These are phyloP conservation scores for Dioscorea zingiberensis DNA, from an alignment of 106 monocot genomes.

Conservation along the genomic window DNA sequence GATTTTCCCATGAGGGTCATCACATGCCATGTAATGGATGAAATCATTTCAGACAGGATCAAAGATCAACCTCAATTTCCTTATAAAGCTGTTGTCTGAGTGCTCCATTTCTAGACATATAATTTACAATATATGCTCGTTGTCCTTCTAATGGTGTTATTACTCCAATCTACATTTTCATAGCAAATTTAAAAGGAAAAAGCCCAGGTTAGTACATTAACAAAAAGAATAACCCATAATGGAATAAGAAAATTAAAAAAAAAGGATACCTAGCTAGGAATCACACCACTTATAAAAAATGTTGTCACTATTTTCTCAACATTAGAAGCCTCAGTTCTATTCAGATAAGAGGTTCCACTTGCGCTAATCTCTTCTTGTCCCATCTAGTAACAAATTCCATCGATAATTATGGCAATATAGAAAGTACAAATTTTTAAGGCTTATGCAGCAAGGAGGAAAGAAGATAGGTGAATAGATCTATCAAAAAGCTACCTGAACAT, in stretches of 20 bases:
- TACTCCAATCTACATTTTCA: constrained; percentile 78
- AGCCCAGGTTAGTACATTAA: background rate
- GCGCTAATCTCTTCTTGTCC: constrained; percentile 99
- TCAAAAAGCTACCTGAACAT: constrained; percentile 92
- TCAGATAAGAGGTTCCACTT: constrained; percentile 97
- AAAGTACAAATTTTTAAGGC: background rate
- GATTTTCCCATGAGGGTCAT: background rate
- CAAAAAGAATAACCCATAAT: background rate
- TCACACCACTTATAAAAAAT: constrained; percentile 90
- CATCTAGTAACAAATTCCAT: constrained; percentile 46
- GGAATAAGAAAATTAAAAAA: background rate
- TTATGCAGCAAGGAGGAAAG: constrained; percentile 2
- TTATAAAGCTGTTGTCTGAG: constrained; percentile 97
- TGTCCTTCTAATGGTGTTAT: constrained; percentile 99
- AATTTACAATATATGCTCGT: constrained; percentile 96
- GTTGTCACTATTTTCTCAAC: constrained; percentile 99
- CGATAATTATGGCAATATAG: background rate
- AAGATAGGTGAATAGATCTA: background rate
- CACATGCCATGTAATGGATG: background rate
- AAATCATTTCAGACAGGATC: background rate
- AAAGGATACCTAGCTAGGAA: constrained; percentile 73
- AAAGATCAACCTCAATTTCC: constrained; percentile 85
- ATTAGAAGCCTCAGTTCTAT: constrained; percentile 98
- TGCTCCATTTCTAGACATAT: constrained; percentile 98
- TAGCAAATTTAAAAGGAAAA: background rate